phyloP scores from a whole-genome alignment of 163 green algal species.

The Scenedesmus sp. region DNA sequence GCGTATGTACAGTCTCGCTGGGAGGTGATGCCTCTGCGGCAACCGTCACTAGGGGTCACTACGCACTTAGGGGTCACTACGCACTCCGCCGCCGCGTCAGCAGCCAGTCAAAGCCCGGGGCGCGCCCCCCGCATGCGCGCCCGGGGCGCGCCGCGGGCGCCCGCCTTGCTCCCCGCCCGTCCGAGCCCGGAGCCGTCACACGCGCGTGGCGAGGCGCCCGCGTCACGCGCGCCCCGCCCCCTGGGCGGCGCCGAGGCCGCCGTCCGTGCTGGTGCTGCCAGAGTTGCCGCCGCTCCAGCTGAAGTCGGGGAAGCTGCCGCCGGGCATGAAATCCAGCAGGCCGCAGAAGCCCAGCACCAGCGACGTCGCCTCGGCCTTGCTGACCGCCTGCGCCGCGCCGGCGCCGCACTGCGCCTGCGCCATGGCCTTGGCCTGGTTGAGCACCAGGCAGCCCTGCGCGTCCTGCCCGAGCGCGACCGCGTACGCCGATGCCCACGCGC shows the following conservation, averaged over 20 bases:
- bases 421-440: slow-evolving; percentile 44
- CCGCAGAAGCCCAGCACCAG: slow-evolving; percentile 46
- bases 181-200: no score
- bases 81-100: no score
- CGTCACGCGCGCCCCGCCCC: no score
- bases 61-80: no score
- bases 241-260: no score
- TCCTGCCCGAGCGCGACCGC: slow-evolving; percentile 41
- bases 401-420: slow-evolving; percentile 30
- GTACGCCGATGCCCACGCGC: slow-evolving; percentile 33
- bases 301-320: background rate
- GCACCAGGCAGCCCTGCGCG: slow-evolving; percentile 34
- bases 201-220: no score
- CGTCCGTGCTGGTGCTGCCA: slow-evolving; percentile 21
- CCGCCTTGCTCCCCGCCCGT: no score
- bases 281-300: slow-evolving; percentile 28
- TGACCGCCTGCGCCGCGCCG: background rate
- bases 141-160: no score
- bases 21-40: background rate
- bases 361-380: slow-evolving; percentile 29
- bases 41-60: background rate
- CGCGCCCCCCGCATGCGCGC: no score
- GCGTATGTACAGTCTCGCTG: no score
- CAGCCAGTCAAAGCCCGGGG: no score
- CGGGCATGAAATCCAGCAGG: background rate